These are phyloP conservation scores for Botryotinia convoluta DNA, from an alignment of 2,329 filamentous ascomycete species.

Conservation along the genomic window DNA sequence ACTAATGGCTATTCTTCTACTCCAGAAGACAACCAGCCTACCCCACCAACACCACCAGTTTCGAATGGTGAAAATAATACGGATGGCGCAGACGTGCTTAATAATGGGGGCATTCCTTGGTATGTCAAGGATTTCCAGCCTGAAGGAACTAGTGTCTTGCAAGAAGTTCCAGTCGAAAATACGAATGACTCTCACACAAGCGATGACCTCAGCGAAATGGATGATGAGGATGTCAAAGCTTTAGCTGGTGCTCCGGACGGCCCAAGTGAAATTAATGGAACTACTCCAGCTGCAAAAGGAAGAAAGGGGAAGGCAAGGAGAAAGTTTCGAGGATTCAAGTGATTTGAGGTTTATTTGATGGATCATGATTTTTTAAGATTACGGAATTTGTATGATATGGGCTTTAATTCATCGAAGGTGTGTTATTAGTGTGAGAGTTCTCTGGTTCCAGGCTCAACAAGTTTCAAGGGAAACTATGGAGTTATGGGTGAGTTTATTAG, in stretches of 20 bases:
- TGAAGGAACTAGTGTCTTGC: conserved; percentile 73
- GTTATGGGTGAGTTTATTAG: conserved; percentile 1
- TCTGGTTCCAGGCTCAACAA: conserved; percentile 7
- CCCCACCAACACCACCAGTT: conserved; percentile 64
- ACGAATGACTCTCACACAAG: conserved; percentile 72
- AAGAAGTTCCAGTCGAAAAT: conserved; percentile 49
- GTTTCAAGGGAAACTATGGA: background rate
- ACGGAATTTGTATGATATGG: conserved; percentile 14
- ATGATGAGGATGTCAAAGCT: conserved; percentile 80
- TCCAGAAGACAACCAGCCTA: conserved; percentile 25
- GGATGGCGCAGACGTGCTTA: conserved; percentile 43
- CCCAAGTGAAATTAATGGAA: conserved; percentile 21
- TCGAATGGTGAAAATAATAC: conserved; percentile 52
- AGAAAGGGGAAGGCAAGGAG: conserved; percentile 34
- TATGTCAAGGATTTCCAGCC: conserved; percentile 81
- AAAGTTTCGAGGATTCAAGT: conserved; percentile 27
- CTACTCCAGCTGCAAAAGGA: conserved; percentile 24
- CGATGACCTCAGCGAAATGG: conserved; percentile 86
- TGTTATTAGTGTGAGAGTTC: conserved; percentile 20
- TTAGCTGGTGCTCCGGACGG: conserved; percentile 47
- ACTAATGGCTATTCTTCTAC: conserved; percentile 45
- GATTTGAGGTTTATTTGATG: background rate
- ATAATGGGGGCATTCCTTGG: conserved; percentile 80
- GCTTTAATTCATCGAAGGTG: conserved; percentile 11
- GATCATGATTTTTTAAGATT: background rate